Evolutionary conservation across 805 yeast species (phyloP), one percentile per base, ranked within the genome.

Genomic region (Ogataea degrootiae): DNA sequence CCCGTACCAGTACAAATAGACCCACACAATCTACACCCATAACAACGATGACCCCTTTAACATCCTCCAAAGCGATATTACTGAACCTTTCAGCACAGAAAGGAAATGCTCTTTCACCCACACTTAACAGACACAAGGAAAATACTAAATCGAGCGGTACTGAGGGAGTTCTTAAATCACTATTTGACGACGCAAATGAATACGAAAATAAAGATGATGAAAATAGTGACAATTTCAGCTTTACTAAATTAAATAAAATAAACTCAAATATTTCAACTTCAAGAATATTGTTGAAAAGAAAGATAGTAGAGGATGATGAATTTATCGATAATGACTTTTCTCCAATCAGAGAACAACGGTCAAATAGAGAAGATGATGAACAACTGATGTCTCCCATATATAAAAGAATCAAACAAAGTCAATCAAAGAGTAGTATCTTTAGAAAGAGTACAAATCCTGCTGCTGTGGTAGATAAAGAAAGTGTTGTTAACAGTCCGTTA

Each of bases 401-500:
- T 46, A 53, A 53, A 33, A 53, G 50, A 38, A 46, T 57, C 11
- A 41, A 45, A 37, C 47, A 54, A 39, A 48, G 46, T 6, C 52
- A 50, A 41, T 46, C 45, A 37, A 46, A 44, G 23, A 45, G 36
- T 35, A 23, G 41, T 2, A 43, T 26, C 9, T 26, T 26, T 11
- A 26, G 31, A 26, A 26, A 26, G 31, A 26, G 31, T 26, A 26
- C 9, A 9, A 26, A 26, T 26, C 9, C 12, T 26, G 3, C 31
- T 9, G 12, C 31, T 26, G 31, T 17, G 21, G 21, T 19, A 22
- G 29, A 37, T 22, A n/a, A 37, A 12, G 38, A 35, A 9, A 19
- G n/a, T 38, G 43, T 21, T 37, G 38, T 35, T 8, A 52, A 56
- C 42, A 60, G 65, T 50, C 65, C 65, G 1, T 35, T 60, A 37